Base-by-base conservation (phyloP, 176 grass and related monocot genomes). In the Oryza coarctata region DNA sequence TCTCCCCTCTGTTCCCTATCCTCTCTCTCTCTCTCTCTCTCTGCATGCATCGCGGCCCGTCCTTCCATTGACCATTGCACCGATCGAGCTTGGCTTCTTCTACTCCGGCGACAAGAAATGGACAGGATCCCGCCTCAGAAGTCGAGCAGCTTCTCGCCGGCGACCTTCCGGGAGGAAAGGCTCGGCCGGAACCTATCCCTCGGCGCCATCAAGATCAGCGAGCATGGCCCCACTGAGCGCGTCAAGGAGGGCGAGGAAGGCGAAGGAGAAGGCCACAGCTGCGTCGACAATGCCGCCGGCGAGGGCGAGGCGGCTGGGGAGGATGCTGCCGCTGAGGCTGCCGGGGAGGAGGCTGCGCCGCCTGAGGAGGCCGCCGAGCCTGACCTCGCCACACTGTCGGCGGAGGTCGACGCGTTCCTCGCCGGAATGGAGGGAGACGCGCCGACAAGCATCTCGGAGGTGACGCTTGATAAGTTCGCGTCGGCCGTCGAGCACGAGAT, bases 151-250 rank as follows among this genome's bases (percentile, higher is more conserved):
- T 98, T 98, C 84, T 93, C 94, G 22, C 78, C 88, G 66, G 71
- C 78, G 12, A 78, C 76, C 41, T 17, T 23, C 72, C 88, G 92
- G 30, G 88, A 94, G 63, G 95, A 98, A 68, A 94, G 91, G 81
- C 92, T 85, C 75, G 84, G 90, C 60, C 95, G 95, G 52, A 98
- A 94, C 78, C 90, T 98, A 82, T 98, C 95, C 32, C 88, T 98
- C 22, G 90, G 90, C 66, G 60, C 88, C 84, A 89, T 98, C 75
- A 93, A 88, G 85, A 60, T 98, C 32, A 74, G 63, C 44, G 78
- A 74, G 38, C 47, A 55, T 18, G 76, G 0, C 80, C 80, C 40
- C 43, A 47, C 12, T 80, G 92, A 20, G 76, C 69, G 58, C 34
- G 58, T 40, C 70, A 87, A 77, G 76, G 71, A 60, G 22, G 22